These are phyloP conservation scores for Phytopythium sindhum DNA, from an alignment of 352 stramenopile genomes.

Conservation along the genomic window DNA sequence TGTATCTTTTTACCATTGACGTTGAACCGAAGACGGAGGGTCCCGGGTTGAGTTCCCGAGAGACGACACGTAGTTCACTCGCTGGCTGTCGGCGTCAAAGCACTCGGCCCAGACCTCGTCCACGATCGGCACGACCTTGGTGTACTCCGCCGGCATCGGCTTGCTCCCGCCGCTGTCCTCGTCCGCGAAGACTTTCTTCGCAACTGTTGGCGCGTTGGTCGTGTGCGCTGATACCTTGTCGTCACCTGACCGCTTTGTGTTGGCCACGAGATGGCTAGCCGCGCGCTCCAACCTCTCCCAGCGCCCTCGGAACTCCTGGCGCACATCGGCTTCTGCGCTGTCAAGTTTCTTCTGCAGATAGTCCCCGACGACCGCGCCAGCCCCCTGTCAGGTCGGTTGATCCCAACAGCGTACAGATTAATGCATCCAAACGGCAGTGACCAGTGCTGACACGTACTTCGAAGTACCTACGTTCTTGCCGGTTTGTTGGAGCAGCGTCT, in stretches of 20 bases:
- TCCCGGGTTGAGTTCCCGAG: conserved; percentile 25
- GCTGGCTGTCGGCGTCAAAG: conserved; percentile 20
- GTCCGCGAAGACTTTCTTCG: not conserved
- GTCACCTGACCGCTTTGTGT: conserved; percentile 4
- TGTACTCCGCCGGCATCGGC: conserved; percentile 1
- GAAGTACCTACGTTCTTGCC: conserved; percentile 32
- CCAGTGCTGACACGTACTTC: too few relatives aligned
- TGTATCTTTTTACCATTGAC: not conserved
- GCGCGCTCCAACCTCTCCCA: conserved; percentile 31
- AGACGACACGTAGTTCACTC: conserved; percentile 31
- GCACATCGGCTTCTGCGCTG: conserved; percentile 27
- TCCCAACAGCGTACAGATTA: not conserved
- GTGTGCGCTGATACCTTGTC: not conserved
- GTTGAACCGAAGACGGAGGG: conserved; percentile 3
- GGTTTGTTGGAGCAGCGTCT: conserved; percentile 33
- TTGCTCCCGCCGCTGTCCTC: not conserved
- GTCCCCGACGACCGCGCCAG: conserved; percentile 16
- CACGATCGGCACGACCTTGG: conserved; percentile 19
- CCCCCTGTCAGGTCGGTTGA: conserved; percentile 2
- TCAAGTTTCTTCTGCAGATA: conserved; percentile 50
- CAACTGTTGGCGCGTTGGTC: not conserved
- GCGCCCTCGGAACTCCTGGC: conserved; percentile 25
- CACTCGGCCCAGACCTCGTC: conserved; percentile 26
- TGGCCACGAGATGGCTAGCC: conserved; percentile 6
- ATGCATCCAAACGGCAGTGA: not conserved